Conservation (phyloP, 1,284 basidiomycete species). For the Singerocomus inundabilis region DNA sequence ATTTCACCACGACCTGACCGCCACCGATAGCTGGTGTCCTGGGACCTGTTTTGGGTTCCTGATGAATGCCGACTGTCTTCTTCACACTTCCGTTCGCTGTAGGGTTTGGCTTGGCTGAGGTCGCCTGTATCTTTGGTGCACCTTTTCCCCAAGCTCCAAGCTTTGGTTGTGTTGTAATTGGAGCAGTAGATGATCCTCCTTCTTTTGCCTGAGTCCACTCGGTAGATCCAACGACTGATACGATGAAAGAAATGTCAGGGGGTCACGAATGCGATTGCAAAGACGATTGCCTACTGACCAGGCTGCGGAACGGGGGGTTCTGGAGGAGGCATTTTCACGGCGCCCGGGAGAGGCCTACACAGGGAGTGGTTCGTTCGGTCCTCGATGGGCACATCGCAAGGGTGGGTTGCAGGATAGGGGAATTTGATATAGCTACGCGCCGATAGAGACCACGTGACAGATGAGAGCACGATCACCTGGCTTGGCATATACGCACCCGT, state of each 20-base stretch:
- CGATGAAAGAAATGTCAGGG: constrained; percentile 1
- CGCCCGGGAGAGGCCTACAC: constrained; percentile 56
- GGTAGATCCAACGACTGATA: constrained; percentile 41
- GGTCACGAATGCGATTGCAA: background rate
- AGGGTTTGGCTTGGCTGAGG: constrained; percentile 15
- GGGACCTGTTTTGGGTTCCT: constrained; percentile 1
- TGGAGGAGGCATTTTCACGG: constrained; percentile 34
- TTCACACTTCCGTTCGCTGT: constrained; percentile 25
- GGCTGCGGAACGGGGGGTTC: constrained; percentile 24
- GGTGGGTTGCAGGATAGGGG: constrained; percentile 56
- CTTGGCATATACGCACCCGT: constrained; percentile 32
- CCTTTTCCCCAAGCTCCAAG: constrained; percentile 22
- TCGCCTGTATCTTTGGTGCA: constrained; percentile 10
- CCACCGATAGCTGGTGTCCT: constrained; percentile 29
- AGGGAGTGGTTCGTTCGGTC: constrained; percentile 52
- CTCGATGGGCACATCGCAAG: constrained; percentile 53
- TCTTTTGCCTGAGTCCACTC: constrained; percentile 35
- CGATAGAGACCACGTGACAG: constrained; percentile 3
- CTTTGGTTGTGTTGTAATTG: constrained; percentile 5
- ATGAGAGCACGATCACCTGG: constrained; percentile 9
- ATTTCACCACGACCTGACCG: constrained; percentile 26
- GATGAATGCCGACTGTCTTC: constrained; percentile 8
- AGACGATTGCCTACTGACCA: constrained; percentile 26
- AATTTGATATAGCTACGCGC: constrained; percentile 37
- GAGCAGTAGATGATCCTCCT: background rate